Conservation (phyloP, 345 rosid genomes). For the Populus deltoides region DNA sequence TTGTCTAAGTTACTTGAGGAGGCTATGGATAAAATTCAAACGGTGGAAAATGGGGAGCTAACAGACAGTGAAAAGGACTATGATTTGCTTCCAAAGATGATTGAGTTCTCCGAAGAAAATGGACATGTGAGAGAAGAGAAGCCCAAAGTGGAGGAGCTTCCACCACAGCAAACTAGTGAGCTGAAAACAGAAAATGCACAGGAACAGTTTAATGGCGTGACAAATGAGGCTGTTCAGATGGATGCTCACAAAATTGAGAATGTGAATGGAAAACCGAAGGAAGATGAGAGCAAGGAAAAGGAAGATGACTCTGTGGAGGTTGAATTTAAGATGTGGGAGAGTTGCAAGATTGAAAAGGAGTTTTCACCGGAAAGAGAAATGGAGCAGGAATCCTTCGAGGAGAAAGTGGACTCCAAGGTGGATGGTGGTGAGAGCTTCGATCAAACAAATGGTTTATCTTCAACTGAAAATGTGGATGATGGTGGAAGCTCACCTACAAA, state of each 20-base stretch:
- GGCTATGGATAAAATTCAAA: conserved; percentile 52
- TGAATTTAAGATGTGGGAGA: conserved; percentile 96
- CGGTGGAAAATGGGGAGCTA: conserved; percentile 68
- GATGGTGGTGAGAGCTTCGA: conserved; percentile 63
- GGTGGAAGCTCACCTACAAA: conserved; percentile 42
- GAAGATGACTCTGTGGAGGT: conserved; percentile 68
- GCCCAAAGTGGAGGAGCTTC: conserved; percentile 46
- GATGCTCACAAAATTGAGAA: conserved; percentile 38
- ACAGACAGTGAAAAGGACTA: conserved; percentile 88
- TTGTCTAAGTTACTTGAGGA: conserved; percentile 81
- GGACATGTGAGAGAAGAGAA: conserved; percentile 80
- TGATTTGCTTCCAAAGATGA: conserved; percentile 89
- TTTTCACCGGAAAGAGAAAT: conserved; percentile 66
- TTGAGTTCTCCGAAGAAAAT: conserved; percentile 90
- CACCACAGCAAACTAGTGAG: conserved; percentile 34
- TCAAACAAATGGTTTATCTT: conserved; percentile 57
- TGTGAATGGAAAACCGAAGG: conserved; percentile 48
- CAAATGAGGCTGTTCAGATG: conserved; percentile 24
- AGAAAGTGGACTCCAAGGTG: conserved; percentile 62
- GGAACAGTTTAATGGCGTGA: conserved; percentile 36
- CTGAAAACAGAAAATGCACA: conserved; percentile 35
- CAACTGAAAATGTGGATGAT: conserved; percentile 54
- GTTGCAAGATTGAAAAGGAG: conserved; percentile 97
- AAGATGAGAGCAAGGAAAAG: conserved; percentile 49
- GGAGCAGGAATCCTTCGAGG: conserved; percentile 72